Conservation (phyloP, 805 yeast species). For the Zygosaccharomyces kombuchaensis region DNA sequence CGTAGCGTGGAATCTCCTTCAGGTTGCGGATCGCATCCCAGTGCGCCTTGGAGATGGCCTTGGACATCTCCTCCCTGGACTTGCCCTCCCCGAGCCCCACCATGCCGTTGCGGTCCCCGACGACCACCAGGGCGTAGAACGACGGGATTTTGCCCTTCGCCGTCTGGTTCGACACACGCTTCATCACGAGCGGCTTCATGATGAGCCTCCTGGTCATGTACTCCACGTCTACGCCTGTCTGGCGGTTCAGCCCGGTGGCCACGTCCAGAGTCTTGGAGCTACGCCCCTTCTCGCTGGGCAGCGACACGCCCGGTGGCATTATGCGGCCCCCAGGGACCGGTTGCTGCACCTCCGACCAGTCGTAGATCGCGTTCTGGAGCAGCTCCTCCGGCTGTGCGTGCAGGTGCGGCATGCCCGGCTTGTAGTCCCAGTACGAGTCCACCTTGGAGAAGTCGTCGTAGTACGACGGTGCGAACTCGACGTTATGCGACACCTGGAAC, state of each 20-base stretch:
- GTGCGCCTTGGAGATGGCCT: constrained; percentile 78
- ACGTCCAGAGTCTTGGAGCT: constrained; percentile 30
- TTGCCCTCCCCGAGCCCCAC: constrained; percentile 94
- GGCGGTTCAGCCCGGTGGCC: constrained; percentile 51
- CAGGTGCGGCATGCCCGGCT: constrained; percentile 30
- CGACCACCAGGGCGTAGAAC: constrained; percentile 79
- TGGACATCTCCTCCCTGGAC: constrained; percentile 68
- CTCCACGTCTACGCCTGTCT: constrained; percentile 62
- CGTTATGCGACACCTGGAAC: constrained; percentile 39
- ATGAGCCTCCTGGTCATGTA: constrained; percentile 54
- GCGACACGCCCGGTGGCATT: constrained; percentile 23
- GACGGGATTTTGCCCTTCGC: constrained; percentile 85
- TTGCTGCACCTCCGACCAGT: constrained; percentile 24
- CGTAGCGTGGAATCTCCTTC: constrained; percentile 76
- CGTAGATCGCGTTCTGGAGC: constrained; percentile 17
- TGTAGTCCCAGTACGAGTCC: constrained; percentile 73
- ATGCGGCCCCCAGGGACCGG: constrained; percentile 23
- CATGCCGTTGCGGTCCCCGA: constrained; percentile 91
- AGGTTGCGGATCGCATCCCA: constrained; percentile 92
- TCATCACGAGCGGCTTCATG: constrained; percentile 64
- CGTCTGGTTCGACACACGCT: constrained; percentile 86
- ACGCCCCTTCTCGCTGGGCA: constrained; percentile 18
- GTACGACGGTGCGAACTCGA: constrained; percentile 65
- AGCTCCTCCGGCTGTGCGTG: constrained; percentile 21
- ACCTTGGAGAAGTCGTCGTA: constrained; percentile 64